Evolutionary conservation across 495 filamentous ascomycete species (phyloP).

Genomic region (Penicillium coffeae): DNA sequence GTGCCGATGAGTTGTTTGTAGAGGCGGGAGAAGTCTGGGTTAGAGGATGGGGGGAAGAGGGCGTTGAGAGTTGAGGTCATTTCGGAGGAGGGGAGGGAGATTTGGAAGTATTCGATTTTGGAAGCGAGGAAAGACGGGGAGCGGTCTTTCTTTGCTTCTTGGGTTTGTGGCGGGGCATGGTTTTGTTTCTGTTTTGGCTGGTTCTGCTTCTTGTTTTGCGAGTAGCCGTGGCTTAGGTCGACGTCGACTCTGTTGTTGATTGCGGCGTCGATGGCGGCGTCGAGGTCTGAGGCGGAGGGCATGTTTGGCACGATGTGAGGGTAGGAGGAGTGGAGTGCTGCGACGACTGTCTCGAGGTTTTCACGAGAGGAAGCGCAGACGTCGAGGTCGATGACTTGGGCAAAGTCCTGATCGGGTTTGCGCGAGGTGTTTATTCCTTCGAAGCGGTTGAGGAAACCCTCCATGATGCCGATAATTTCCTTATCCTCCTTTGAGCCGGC

Average conservation of each 20-base stretch:
- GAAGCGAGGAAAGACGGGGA: slow-evolving; percentile 26
- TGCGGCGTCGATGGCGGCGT: slow-evolving; percentile 72
- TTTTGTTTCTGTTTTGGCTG: slow-evolving; percentile 19
- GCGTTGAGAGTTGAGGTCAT: slow-evolving; percentile 61
- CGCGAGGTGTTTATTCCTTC: slow-evolving; percentile 62
- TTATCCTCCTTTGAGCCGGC: slow-evolving; percentile 58
- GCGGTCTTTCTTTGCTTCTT: not conserved
- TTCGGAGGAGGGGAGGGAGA: slow-evolving; percentile 56
- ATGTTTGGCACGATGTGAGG: slow-evolving; percentile 70
- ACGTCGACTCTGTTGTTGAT: slow-evolving; percentile 69
- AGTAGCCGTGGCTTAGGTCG: slow-evolving; percentile 55
- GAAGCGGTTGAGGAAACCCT: slow-evolving; percentile 85
- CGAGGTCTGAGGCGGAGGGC: slow-evolving; percentile 69
- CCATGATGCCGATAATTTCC: slow-evolving; percentile 88
- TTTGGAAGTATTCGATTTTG: slow-evolving; percentile 81
- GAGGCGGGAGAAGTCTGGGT: slow-evolving; percentile 51
- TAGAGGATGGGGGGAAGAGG: slow-evolving; percentile 51
- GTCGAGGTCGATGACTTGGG: slow-evolving; percentile 81
- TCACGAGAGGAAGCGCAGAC: slow-evolving; percentile 68
- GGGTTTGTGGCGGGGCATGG: slow-evolving; percentile 12
- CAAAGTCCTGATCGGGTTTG: slow-evolving; percentile 72
- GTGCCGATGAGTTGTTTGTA: slow-evolving; percentile 70
- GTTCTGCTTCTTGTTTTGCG: slow-evolving; percentile 40
- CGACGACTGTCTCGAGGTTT: slow-evolving; percentile 81
- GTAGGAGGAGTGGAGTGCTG: slow-evolving; percentile 62